phyloP scores from a whole-genome alignment of 2,329 filamentous ascomycete species.

The Aschersonia sp. region DNA sequence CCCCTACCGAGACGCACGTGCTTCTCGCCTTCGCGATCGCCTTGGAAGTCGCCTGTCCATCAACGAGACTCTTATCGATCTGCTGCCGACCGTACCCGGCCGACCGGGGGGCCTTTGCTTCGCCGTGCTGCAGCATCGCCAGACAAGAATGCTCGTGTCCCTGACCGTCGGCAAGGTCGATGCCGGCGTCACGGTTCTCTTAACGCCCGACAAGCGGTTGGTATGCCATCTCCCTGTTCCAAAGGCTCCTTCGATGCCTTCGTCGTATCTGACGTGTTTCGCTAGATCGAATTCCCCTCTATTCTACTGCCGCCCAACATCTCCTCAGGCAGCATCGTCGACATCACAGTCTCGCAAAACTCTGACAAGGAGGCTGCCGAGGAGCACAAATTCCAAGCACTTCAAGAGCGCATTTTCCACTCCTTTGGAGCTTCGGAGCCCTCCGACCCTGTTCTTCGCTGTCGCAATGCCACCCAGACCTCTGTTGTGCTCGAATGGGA shows the following conservation, averaged over 20 bases:
- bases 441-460: slow-evolving; percentile 63
- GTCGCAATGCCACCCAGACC: slow-evolving; percentile 97
- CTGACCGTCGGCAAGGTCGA: slow-evolving; percentile 98
- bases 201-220: slow-evolving; percentile 93
- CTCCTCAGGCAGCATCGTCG: slow-evolving; percentile 89
- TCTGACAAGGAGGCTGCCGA: slow-evolving; percentile 60
- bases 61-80: background rate
- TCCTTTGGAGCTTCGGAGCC: slow-evolving; percentile 77
- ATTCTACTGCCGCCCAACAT: slow-evolving; percentile 94
- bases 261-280: background rate
- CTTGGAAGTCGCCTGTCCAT: too few species aligned
- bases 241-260: background rate
- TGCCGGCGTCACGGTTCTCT: slow-evolving; percentile 88
- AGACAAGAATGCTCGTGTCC: slow-evolving; percentile 69
- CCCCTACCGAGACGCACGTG: too few species aligned
- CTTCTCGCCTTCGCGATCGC: too few species aligned
- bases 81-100: background rate
- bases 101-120: background rate
- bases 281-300: slow-evolving; percentile 95
- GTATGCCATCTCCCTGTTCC: slow-evolving; percentile 29
- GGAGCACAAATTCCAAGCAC: slow-evolving; percentile 60
- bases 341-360: slow-evolving; percentile 91
- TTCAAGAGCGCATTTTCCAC: slow-evolving; percentile 80
- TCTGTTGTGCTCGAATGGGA: slow-evolving; percentile 98
- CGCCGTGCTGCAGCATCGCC: slow-evolving; percentile 1